Percentiles rank a stretch among this genome's conserved stretches.
phyloP scores from a whole-genome alignment of 495 filamentous ascomycete genomes.

The Parathielavia appendiculata region DNA sequence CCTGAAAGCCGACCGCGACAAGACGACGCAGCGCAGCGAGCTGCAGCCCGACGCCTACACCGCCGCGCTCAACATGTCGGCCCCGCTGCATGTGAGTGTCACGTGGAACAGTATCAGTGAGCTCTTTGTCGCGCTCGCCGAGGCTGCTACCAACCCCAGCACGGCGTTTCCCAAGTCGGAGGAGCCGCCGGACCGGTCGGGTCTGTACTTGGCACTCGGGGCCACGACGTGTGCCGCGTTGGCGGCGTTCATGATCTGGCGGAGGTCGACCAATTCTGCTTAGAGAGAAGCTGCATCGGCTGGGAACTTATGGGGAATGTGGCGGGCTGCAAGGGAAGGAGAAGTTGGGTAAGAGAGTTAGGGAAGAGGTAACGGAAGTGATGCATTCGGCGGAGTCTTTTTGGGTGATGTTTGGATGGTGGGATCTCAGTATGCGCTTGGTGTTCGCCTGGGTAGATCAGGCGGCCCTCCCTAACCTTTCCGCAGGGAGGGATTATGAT shows the following conservation, averaged over 20 bases:
- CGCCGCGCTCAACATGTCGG: conserved; percentile 66
- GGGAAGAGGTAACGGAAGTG: too few relatives aligned
- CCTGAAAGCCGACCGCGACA: conserved; percentile 89
- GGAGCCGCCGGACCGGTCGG: conserved; percentile 76
- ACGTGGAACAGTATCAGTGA: conserved; percentile 89
- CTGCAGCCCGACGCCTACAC: conserved; percentile 92
- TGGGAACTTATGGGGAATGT: not conserved
- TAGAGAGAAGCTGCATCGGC: not conserved
- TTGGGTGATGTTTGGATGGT: not conserved
- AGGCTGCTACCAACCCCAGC: conserved; percentile 84
- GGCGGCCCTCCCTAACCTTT: not conserved
- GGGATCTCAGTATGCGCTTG: not conserved
- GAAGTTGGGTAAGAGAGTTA: not conserved
- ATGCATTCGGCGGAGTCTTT: conserved; percentile 11
- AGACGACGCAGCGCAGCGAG: conserved; percentile 87
- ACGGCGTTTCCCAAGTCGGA: conserved; percentile 82
- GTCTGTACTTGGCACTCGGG: conserved; percentile 78
- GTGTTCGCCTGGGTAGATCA: not conserved
- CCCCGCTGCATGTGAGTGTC: conserved; percentile 88
- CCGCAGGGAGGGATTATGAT: conserved; percentile 17
- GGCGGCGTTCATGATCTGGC: conserved; percentile 71
- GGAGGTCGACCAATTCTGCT: conserved; percentile 39
- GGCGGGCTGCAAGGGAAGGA: not conserved
- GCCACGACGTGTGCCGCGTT: conserved; percentile 74
- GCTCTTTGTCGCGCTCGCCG: conserved; percentile 78